Percentiles rank a stretch among this genome's conserved stretches.
phyloP scores from a whole-genome alignment of 176 grass and related monocot genomes.

The Raddia distichophylla region DNA sequence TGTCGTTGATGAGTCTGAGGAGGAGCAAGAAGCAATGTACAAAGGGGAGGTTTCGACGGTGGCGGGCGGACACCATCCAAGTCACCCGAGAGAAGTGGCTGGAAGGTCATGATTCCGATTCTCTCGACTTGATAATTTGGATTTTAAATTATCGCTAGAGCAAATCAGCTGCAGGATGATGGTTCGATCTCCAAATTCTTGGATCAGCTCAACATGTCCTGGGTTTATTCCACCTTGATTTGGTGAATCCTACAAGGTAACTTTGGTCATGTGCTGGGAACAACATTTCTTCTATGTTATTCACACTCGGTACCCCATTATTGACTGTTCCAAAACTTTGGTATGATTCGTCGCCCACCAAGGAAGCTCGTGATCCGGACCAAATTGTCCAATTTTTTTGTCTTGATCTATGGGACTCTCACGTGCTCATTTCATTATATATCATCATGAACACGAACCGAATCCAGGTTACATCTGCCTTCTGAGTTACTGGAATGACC shows the following conservation, averaged over 20 bases:
- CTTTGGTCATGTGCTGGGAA: background rate
- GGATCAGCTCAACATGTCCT: conserved; percentile 13
- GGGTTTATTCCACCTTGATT: conserved; percentile 18
- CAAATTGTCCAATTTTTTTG: background rate
- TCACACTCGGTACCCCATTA: background rate
- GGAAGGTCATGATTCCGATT: no score
- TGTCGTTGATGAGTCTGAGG: no score
- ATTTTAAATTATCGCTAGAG: no score
- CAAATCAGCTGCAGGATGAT: no score
- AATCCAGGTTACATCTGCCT: background rate
- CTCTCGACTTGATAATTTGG: no score
- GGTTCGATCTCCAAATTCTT: background rate
- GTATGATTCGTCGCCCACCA: background rate
- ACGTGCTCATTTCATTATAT: background rate
- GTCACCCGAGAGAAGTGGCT: no score
- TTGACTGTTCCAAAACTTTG: background rate
- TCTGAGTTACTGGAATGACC: background rate
- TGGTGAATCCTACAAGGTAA: background rate
- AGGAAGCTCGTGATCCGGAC: background rate
- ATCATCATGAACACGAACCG: background rate
- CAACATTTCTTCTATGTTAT: background rate
- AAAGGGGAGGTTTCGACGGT: no score
- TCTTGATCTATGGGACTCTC: background rate
- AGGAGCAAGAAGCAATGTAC: no score
- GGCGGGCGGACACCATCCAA: no score